Conservation (phyloP, 495 filamentous ascomycete species). For the Neurospora sp. region DNA sequence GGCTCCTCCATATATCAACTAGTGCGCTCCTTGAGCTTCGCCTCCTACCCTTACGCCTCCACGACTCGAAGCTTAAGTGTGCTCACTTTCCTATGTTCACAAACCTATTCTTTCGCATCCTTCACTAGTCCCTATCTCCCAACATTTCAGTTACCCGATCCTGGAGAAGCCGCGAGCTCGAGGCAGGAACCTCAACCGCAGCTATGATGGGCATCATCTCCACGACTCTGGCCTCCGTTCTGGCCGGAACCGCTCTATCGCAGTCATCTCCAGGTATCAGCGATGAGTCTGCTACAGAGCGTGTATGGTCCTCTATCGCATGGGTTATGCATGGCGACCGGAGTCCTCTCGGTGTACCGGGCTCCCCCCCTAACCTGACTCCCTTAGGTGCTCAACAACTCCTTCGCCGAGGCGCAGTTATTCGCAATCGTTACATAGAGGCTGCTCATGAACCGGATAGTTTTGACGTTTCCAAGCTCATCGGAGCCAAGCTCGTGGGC, state of each 20-base stretch:
- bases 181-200: not conserved
- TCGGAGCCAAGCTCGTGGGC: slow-evolving; percentile 16
- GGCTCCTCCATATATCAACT: not conserved
- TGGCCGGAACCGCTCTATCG: slow-evolving; percentile 11
- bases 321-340: slow-evolving; percentile 34
- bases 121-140: not conserved
- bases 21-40: not conserved
- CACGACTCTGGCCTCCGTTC: slow-evolving; percentile 1
- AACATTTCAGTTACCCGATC: not conserved
- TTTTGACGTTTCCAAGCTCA: slow-evolving; percentile 13
- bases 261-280: not conserved
- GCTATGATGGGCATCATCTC: slow-evolving; percentile 12
- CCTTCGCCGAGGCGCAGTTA: slow-evolving; percentile 21
- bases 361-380: slow-evolving; percentile 20
- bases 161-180: not conserved
- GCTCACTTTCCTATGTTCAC: not conserved
- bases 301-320: slow-evolving; percentile 33
- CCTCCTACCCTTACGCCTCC: not conserved
- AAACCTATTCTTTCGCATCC: not conserved
- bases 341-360: slow-evolving; percentile 17
- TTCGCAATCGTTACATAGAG: slow-evolving; percentile 25
- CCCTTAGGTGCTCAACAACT: slow-evolving; percentile 32
- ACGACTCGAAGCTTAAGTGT: not conserved
- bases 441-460: not conserved
- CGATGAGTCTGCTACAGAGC: slow-evolving; percentile 14